Conservation (phyloP, 2,329 filamentous ascomycete genomes). For the Fusarium kyushuense region DNA sequence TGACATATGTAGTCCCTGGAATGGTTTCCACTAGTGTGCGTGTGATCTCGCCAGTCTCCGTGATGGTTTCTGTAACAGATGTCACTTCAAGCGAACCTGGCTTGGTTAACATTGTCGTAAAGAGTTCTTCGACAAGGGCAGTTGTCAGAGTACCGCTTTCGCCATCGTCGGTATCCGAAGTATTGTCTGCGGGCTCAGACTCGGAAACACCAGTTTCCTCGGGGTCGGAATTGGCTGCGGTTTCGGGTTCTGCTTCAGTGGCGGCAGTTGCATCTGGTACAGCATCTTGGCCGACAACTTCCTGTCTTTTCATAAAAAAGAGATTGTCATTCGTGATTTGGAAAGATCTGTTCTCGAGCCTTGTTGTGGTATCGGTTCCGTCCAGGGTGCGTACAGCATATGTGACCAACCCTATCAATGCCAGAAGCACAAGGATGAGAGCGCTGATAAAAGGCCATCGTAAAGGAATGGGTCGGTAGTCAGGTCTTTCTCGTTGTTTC, state of each 20-base stretch:
- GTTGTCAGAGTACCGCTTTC: constrained; percentile 25
- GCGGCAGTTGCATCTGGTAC: constrained; percentile 1
- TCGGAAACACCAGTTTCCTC: constrained; percentile 4
- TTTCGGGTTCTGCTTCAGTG: constrained; percentile 2
- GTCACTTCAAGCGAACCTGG: constrained; percentile 15
- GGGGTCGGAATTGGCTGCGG: background rate
- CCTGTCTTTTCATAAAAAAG: constrained; percentile 28
- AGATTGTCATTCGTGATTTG: background rate
- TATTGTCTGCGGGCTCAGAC: constrained; percentile 2
- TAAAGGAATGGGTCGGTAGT: constrained; percentile 39
- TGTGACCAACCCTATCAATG: constrained; percentile 20
- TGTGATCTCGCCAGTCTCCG: constrained; percentile 9
- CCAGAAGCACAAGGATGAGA: constrained; percentile 21
- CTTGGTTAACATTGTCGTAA: constrained; percentile 24
- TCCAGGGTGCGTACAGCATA: constrained; percentile 25
- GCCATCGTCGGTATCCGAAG: background rate
- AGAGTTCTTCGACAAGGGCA: constrained; percentile 26
- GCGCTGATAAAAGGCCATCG: constrained; percentile 35
- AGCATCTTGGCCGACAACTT: constrained; percentile 4
- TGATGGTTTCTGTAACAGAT: constrained; percentile 5
- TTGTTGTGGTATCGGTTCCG: constrained; percentile 26
- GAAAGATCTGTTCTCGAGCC: constrained; percentile 20
- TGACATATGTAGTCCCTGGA: background rate
- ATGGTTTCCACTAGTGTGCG: constrained; percentile 3
- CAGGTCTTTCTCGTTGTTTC: constrained; percentile 20